Evolutionary conservation across 345 rosid genomes (phyloP), one percentile per base, ranked within the genome.

Genomic region (Bruguiera parviflora): DNA sequence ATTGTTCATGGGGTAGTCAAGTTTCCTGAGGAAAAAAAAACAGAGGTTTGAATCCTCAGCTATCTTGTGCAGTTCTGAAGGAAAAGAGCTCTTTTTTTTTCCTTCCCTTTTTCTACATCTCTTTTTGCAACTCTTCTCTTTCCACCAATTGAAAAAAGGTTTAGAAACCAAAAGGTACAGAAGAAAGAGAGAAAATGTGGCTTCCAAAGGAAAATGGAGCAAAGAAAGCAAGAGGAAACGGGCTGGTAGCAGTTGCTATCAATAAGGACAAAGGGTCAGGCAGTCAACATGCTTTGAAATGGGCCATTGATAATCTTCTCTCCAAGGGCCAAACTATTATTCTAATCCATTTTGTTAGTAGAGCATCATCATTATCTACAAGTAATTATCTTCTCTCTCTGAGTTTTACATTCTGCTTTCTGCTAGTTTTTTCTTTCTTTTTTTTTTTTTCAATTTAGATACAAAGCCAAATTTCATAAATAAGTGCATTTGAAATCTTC

Each of bases 211-310:
- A 69, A 29, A 58, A 69, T 56, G 43, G 51, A 16, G 63, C 64
- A 39, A 84, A 82, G 82, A 84, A 84, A 67, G 74, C 78, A 24
- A 57, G 71, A 47, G 78, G 83, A 65, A 80, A 76, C 57, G 96
- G 92, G 51, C 35, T 86, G 68, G 86, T 89, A 0, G 98, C 95
- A 19, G 90, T 94, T 11, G 97, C 95, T 10, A 79, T 91, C n/a
- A 90, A 88, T 82, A 87, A 78, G 68, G 98, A 91, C 71, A 94
- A 89, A 83, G 85, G 49, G 19, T 11, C 49, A 3, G 49, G 87
- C 5, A 94, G 96, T 80, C 96, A 84, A 75, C 65, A 79, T 78
- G 97, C 98, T 71, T 74, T 94, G 56, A 82, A 69, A 82, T 94
- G 97, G 98, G 83, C 97, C 1, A 66, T 70, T 18, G 91, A 89